Percentiles rank a stretch among this genome's conserved stretches.
Evolutionary conservation across 2,329 filamentous ascomycete genomes (phyloP).

Genomic region (Fusarium torulosum): DNA sequence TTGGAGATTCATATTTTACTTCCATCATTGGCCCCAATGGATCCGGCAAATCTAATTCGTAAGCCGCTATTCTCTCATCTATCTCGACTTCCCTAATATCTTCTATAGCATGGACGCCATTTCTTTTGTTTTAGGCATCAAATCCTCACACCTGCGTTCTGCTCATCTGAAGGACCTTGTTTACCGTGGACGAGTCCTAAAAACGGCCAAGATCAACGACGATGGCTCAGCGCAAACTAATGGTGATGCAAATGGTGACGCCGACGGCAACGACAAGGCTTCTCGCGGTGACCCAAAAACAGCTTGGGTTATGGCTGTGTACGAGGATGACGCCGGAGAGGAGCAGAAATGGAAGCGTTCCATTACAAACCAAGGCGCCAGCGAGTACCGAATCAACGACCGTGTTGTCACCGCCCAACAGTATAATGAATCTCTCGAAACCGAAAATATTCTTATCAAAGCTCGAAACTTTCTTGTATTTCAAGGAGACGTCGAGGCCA

Average conservation of each 20-base stretch:
- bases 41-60: slow-evolving; percentile 99
- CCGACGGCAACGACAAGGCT: slow-evolving; percentile 71
- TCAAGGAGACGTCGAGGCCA: slow-evolving; percentile 96
- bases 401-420: slow-evolving; percentile 87
- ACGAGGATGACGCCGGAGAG: slow-evolving; percentile 95
- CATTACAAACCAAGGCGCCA: slow-evolving; percentile 88
- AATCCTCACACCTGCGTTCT: slow-evolving; percentile 97
- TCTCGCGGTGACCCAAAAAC: slow-evolving; percentile 89
- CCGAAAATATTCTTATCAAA: slow-evolving; percentile 97
- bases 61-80: slow-evolving; percentile 54
- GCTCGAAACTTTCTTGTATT: slow-evolving; percentile 98
- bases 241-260: slow-evolving; percentile 71
- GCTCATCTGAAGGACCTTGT: slow-evolving; percentile 94
- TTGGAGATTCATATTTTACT: slow-evolving; percentile 98
- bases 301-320: slow-evolving; percentile 99
- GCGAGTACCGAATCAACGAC: slow-evolving; percentile 98
- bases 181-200: slow-evolving; percentile 93
- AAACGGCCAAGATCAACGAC: slow-evolving; percentile 91
- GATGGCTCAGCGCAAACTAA: slow-evolving; percentile 81
- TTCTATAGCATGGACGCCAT: slow-evolving; percentile 92
- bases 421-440: slow-evolving; percentile 93
- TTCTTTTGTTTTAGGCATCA: slow-evolving; percentile 98
- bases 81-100: slow-evolving; percentile 11
- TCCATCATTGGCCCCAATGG: slow-evolving; percentile 99
- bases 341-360: slow-evolving; percentile 96